A percentile compares a stretch with the other conserved stretches of the same genome.
These are phyloP conservation scores for Pythium scleroteichum DNA, from an alignment of 352 stramenopile genomes.

Conservation along the genomic window DNA sequence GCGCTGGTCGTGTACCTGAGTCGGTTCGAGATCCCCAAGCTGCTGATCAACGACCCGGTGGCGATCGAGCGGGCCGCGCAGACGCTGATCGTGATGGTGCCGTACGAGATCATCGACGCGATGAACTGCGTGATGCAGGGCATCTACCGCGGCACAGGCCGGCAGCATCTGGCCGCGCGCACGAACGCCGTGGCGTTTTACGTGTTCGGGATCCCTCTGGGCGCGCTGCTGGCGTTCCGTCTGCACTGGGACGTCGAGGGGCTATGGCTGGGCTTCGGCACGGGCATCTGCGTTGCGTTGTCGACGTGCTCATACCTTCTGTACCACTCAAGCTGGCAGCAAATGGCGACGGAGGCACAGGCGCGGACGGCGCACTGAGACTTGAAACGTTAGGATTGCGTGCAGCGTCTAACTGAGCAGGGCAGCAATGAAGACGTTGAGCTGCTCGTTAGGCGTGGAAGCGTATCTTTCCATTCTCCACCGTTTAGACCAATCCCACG, in stretches of 20 bases:
- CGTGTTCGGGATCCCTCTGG: conserved; percentile 70
- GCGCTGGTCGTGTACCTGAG: conserved; percentile 39
- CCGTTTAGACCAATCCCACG: no score
- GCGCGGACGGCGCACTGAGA: conserved; percentile 42
- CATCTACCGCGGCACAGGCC: conserved; percentile 73
- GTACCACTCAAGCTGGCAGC: conserved; percentile 58
- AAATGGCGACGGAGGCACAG: conserved; percentile 54
- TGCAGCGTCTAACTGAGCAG: no score
- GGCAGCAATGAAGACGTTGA: no score
- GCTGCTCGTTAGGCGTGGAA: no score
- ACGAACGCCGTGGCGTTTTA: conserved; percentile 84
- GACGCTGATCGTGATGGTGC: conserved; percentile 63
- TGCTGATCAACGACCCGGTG: conserved; percentile 56
- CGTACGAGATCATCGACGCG: conserved; percentile 78
- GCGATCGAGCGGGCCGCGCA: conserved; percentile 46
- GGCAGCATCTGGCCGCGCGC: conserved; percentile 66
- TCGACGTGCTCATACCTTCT: conserved; percentile 45
- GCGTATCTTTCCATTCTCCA: no score
- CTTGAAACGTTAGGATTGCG: no score
- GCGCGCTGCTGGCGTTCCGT: conserved; percentile 57
- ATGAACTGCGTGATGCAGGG: conserved; percentile 75
- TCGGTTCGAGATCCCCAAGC: conserved; percentile 45
- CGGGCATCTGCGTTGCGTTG: conserved; percentile 44
- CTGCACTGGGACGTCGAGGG: conserved; percentile 55
- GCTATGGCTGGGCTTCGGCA: conserved; percentile 79